Base-by-base conservation (phyloP, 169 alveolate genomes). In the Haemoproteus tartakovskyi region DNA sequence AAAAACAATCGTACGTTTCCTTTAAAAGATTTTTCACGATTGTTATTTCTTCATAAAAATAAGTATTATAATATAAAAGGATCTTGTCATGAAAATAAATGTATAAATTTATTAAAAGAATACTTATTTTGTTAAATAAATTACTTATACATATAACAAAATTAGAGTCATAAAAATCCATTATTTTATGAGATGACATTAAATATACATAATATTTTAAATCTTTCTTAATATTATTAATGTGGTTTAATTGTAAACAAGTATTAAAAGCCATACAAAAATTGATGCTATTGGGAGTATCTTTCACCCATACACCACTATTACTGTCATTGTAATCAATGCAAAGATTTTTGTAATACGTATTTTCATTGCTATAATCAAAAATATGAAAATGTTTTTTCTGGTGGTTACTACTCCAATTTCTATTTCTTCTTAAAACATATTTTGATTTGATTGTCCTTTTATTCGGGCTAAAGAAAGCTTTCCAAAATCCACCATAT, bases 141-240 rank as follows among this genome's bases (percentile, higher is more conserved):
- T 74, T 74, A 38, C 36, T 74, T 27, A 60, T 57, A 24, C 84
- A 74, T 33, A 74, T 74, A 60, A 74, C 22, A 18, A 74, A 43
- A 30, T 74, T 74, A 22, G 78, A 74, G 36, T 74, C 84, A 56
- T 57, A 74, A 12, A 74, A 50, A 38, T 74, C 84, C 24, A 74
- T 37, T 18, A 43, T 74, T 14, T 27, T 74, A 37, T 74, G 12
- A 47, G 37, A 57, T 21, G 6, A 18, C 46, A 74, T 38, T 14
- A 74, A 29, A 26, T 29, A 40, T 26, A 61, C 19, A 33, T 74
- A 74, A 56, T 56, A 43, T 19, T 74, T 43, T 74, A 74, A 40
- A 19, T 62, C 59, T 40, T 45, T 74, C 29, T 57, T 74, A 56
- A 74, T 74, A 3, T 56, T 4, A 18, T 27, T 2, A 27, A 74